These are phyloP conservation scores for Rosa chinensis DNA, from an alignment of 306 rosid species.

Conservation along the genomic window DNA sequence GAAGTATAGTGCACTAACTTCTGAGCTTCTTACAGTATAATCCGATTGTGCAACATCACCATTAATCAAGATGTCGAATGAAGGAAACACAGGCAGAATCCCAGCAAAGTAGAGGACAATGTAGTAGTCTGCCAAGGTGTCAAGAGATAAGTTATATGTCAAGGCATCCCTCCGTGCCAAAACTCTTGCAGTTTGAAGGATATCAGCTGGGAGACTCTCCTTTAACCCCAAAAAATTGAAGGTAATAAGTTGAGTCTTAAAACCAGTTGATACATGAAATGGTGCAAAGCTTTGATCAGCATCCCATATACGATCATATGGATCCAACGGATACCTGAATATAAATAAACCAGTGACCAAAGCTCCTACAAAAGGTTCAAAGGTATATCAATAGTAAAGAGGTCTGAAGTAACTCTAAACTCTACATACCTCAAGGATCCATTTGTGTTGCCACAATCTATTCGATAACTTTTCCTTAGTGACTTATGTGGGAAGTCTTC, in stretches of 20 bases:
- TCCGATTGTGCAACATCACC: conserved; percentile 59
- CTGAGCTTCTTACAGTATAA: conserved; percentile 56
- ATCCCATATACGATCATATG: conserved; percentile 82
- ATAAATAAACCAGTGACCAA: conserved; percentile 10
- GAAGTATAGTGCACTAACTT: conserved; percentile 54
- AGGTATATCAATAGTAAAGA: background rate
- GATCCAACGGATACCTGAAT: conserved; percentile 79
- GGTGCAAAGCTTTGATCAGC: conserved; percentile 65
- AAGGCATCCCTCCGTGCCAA: conserved; percentile 54
- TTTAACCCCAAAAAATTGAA: conserved; percentile 42
- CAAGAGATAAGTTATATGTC: conserved; percentile 65
- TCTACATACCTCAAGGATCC: conserved; percentile 59
- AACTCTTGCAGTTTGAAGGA: conserved; percentile 78
- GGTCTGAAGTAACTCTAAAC: background rate
- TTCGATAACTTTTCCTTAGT: conserved; percentile 62
- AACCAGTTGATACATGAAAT: conserved; percentile 58
- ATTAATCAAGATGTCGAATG: conserved; percentile 71
- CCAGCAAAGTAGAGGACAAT: conserved; percentile 85
- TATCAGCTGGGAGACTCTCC: conserved; percentile 58
- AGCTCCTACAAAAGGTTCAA: background rate
- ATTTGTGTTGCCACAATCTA: conserved; percentile 72
- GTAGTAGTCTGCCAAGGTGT: conserved; percentile 62
- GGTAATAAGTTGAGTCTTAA: conserved; percentile 41
- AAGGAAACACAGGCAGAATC: conserved; percentile 71
- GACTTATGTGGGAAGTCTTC: conserved; percentile 49